Evolutionary conservation across 176 grass and related monocot species (phyloP).

Genomic region (Rhynchospora pubera): DNA sequence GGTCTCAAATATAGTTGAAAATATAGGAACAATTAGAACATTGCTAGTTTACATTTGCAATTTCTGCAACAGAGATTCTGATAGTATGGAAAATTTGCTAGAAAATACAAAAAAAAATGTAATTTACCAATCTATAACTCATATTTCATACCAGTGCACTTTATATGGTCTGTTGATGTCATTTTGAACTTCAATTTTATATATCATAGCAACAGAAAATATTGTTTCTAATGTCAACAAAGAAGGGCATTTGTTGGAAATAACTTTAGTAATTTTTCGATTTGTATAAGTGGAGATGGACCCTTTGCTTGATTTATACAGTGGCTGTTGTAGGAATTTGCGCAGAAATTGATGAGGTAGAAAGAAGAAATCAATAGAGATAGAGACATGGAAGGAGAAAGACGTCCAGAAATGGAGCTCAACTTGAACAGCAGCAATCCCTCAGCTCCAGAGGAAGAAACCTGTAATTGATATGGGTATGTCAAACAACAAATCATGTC

Average conservation of each 20-base stretch:
- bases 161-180: not conserved
- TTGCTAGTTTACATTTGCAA: not conserved
- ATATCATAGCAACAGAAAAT: slow-evolving; percentile 5
- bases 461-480: no score
- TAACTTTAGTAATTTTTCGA: slow-evolving; percentile 20
- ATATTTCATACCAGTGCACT: not conserved
- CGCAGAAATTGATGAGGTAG: no score
- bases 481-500: no score
- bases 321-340: slow-evolving; percentile 75
- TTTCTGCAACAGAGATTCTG: not conserved
- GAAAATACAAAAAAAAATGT: not conserved
- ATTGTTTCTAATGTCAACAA: not conserved
- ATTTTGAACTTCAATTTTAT: not conserved
- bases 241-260: slow-evolving; percentile 14
- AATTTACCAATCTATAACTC: not conserved
- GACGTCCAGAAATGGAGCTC: no score
- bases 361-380: no score
- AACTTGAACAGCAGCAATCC: no score
- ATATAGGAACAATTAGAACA: not conserved
- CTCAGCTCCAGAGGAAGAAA: no score
- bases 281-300: slow-evolving; percentile 58
- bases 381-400: no score
- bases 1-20: not conserved
- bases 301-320: slow-evolving; percentile 80
- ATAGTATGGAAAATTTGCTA: not conserved